Base-by-base conservation (phyloP, 176 grass and related monocot genomes). In the Juncus inflexus region DNA sequence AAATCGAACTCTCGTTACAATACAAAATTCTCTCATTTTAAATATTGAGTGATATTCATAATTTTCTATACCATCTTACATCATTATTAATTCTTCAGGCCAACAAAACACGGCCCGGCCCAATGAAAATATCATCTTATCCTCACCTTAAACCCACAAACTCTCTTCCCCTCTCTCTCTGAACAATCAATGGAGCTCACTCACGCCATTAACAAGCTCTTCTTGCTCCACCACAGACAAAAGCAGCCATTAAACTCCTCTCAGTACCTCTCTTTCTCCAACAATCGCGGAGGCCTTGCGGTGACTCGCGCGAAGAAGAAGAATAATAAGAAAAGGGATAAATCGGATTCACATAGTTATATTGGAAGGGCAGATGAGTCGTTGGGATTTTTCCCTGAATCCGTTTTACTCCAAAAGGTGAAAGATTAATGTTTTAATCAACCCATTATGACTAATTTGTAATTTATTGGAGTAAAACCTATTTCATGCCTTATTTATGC, bases 381-480 rank as follows among this genome's bases (percentile, higher is more conserved):
- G n/a, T 70, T 78, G 0, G 87, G 78, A 6, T 69, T 79, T 14
- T 91, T 97, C 70, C 87, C 87, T 13, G 92, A 97, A 76, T 77
- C 87, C 45, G 77, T 86, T n/a, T 60, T 97, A 4, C 87, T 97
- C 41, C 88, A 82, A 58, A 89, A 89, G 87, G 87, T 86, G 35
- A 6, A 38, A 1, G 19, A 28, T 1, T 28, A 28, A 1, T 52
- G 12, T 12, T 67, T 62, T 52, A 54, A 58, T 42, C 0, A n/a
- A 2, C 39, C 5, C 63, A 19, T 9, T 63, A 43, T 55, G 35
- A 4, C 55, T 7, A 47, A 42, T 41, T 66, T 42, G 39, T 74
- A 37, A 67, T 50, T 7, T 8, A n/a, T n/a, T n/a, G n/a, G n/a
- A n/a, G 37, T 2, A 15, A 51, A 78, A 19, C 6, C 0, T 6